Conservation (phyloP, 2,329 filamentous ascomycete genomes). For the Trichoderma lentiforme region DNA sequence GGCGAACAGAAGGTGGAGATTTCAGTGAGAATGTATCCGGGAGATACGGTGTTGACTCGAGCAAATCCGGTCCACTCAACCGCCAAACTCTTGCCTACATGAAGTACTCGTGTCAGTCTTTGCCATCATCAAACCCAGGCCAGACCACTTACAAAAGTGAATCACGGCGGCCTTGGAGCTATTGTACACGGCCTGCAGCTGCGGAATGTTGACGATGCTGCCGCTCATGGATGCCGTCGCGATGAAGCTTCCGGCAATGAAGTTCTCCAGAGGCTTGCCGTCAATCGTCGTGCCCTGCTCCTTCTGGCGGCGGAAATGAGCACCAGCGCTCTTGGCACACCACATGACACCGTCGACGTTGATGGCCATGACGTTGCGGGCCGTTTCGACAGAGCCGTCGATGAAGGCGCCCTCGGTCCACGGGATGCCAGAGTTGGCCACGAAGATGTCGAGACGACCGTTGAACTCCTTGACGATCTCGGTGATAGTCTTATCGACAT, state of each 20-base stretch:
- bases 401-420: conserved; percentile 69
- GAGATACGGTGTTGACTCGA: conserved; percentile 68
- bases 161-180: conserved; percentile 65
- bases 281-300: conserved; percentile 60
- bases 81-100: conserved; percentile 63
- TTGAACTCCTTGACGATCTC: conserved; percentile 63
- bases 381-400: conserved; percentile 61
- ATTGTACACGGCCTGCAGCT: conserved; percentile 72
- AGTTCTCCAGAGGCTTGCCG: conserved; percentile 59
- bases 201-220: conserved; percentile 74
- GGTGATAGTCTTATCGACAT: conserved; percentile 50
- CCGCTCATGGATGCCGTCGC: conserved; percentile 77
- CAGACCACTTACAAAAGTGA: conserved; percentile 47
- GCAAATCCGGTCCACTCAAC: conserved; percentile 77
- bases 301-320: conserved; percentile 68
- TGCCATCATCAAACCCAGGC: background rate
- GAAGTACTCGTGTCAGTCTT: background rate
- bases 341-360: conserved; percentile 78
- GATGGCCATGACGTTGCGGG: conserved; percentile 64
- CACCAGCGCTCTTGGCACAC: conserved; percentile 67
- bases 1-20: conserved; percentile 62
- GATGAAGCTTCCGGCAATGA: conserved; percentile 66
- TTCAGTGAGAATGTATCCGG: conserved; percentile 73
- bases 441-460: conserved; percentile 71
- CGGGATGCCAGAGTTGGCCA: conserved; percentile 73